Percentiles rank a stretch among this genome's conserved stretches.
phyloP scores from a whole-genome alignment of 2,329 filamentous ascomycete species.

The Fusarium luffae region DNA sequence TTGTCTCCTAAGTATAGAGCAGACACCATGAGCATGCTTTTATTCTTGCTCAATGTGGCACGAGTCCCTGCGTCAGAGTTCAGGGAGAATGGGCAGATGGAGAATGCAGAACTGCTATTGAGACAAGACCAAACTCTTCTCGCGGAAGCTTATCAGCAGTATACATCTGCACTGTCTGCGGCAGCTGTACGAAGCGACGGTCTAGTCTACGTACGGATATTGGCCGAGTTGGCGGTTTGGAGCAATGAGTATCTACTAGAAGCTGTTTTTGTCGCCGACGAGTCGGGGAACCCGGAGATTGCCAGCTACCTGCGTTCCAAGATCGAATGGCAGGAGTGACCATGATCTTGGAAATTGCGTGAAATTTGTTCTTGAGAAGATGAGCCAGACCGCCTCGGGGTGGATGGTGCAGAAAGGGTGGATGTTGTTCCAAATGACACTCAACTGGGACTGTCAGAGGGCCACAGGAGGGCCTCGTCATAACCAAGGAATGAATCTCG shows the following conservation, averaged over 20 bases:
- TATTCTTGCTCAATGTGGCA: background rate
- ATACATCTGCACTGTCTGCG: background rate
- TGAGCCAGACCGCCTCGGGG: no score
- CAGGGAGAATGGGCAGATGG: background rate
- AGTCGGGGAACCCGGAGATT: background rate
- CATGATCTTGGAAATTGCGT: background rate
- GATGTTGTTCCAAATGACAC: background rate
- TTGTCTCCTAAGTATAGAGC: background rate
- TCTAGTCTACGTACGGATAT: background rate
- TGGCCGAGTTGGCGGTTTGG: background rate
- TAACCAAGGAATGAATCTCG: accelerated
- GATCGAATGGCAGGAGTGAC: no score
- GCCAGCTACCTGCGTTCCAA: background rate
- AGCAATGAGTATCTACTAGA: background rate
- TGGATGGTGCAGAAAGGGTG: background rate
- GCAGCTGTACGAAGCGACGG: background rate
- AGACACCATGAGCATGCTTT: background rate
- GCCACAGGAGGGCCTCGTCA: background rate
- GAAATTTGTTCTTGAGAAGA: no score
- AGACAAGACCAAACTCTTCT: background rate
- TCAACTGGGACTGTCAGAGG: background rate
- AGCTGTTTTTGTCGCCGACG: background rate
- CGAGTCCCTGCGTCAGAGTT: background rate
- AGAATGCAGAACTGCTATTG: background rate
- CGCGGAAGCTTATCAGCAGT: background rate